phyloP scores from a whole-genome alignment of 495 filamentous ascomycete genomes.

The Aspergillus bertholletiae region DNA sequence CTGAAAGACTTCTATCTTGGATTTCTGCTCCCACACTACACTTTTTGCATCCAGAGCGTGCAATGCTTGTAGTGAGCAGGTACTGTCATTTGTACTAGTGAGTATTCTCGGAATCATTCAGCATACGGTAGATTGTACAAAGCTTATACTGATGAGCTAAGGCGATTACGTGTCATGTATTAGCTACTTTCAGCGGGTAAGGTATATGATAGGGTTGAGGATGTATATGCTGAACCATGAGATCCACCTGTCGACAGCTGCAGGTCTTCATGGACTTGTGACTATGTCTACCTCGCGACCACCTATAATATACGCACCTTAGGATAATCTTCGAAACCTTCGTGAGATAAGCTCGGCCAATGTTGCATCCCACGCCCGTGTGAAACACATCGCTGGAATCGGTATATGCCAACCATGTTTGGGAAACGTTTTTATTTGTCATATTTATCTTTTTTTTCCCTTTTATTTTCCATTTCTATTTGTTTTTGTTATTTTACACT shows the following conservation, averaged over 20 bases:
- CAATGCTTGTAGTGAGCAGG: constrained; percentile 5
- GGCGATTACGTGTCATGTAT: background rate
- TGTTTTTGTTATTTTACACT: constrained; percentile 5
- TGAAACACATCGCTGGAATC: constrained; percentile 3
- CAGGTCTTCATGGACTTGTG: background rate
- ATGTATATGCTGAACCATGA: constrained; percentile 2
- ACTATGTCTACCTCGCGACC: background rate
- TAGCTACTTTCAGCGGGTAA: background rate
- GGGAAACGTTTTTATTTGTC: constrained; percentile 4
- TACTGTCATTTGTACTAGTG: constrained; percentile 12
- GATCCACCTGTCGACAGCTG: background rate
- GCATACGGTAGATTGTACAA: background rate
- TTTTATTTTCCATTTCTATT: background rate
- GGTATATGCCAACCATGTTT: constrained; percentile 8
- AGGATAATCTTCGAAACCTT: background rate
- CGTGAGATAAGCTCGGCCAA: constrained; percentile 1
- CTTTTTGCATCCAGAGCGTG: constrained; percentile 8
- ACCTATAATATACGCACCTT: constrained; percentile 8
- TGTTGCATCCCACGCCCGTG: background rate
- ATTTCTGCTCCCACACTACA: constrained; percentile 5
- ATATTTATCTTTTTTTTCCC: constrained; percentile 8
- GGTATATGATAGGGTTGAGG: constrained; percentile 1
- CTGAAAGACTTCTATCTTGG: constrained; percentile 10
- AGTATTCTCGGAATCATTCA: no score
- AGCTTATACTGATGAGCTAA: background rate